phyloP scores from a whole-genome alignment of 768 basidiomycete species.

The Lanmaoa rubissima region DNA sequence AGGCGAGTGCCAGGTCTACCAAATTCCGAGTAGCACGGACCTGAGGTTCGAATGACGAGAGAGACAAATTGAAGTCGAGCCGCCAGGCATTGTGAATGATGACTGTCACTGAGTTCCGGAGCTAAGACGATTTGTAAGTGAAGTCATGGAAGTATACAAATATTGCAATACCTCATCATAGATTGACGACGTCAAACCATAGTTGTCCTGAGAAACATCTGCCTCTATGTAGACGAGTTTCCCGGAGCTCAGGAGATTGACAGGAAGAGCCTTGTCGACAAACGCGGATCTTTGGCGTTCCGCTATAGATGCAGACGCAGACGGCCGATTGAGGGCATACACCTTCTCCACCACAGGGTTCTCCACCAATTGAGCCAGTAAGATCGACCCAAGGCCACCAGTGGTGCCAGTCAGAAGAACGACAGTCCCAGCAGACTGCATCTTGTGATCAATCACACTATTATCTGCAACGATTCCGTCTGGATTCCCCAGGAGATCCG shows the following conservation, averaged over 20 bases:
- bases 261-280: constrained; percentile 36
- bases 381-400: constrained; percentile 41
- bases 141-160: too few relatives aligned
- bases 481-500: background rate
- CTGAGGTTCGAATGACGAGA: constrained; percentile 38
- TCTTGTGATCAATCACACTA: too few relatives aligned
- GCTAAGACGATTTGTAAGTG: constrained; percentile 5
- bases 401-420: constrained; percentile 41
- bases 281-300: constrained; percentile 36
- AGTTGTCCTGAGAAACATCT: constrained; percentile 27
- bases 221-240: constrained; percentile 41
- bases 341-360: constrained; percentile 27
- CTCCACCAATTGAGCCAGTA: constrained; percentile 32
- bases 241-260: constrained; percentile 25
- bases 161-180: constrained; percentile 29
- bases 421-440: background rate
- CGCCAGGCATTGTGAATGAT: constrained; percentile 40
- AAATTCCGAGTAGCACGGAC: constrained; percentile 34
- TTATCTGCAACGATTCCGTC: background rate
- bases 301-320: constrained; percentile 3
- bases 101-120: constrained; percentile 28
- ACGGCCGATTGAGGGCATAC: constrained; percentile 35
- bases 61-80: constrained; percentile 40
- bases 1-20: constrained; percentile 25
- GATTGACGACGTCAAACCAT: constrained; percentile 29